These are phyloP conservation scores for Mallotus nudiflorus DNA, from an alignment of 345 rosid genomes.

Conservation along the genomic window DNA sequence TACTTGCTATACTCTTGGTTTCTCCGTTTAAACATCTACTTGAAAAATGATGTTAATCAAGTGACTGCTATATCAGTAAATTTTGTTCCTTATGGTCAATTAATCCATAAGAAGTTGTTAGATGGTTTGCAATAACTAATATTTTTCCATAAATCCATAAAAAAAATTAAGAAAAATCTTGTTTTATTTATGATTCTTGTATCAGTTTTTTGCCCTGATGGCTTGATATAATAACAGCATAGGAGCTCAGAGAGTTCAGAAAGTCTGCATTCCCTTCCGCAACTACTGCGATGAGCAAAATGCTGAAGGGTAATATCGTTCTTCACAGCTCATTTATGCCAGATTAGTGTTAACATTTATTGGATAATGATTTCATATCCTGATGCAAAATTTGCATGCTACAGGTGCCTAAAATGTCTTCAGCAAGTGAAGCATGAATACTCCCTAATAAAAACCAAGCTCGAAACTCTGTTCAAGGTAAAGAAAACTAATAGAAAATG, in stretches of 20 bases:
- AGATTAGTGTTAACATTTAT: neutral
- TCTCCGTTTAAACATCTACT: too few relatives aligned
- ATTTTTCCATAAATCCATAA: too few relatives aligned
- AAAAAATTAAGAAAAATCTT: too few relatives aligned
- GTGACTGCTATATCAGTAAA: too few relatives aligned
- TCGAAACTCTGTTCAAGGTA: slow-evolving; percentile 62
- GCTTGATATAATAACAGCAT: slow-evolving; percentile 41
- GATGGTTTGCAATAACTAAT: too few relatives aligned
- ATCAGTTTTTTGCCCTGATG: neutral
- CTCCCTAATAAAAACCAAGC: slow-evolving; percentile 51
- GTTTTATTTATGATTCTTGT: too few relatives aligned
- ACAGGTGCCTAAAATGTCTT: slow-evolving; percentile 60
- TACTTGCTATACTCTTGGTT: too few relatives aligned
- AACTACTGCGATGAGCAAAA: slow-evolving; percentile 45
- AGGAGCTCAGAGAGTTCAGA: slow-evolving; percentile 62
- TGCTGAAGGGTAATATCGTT: slow-evolving; percentile 47
- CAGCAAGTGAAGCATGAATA: slow-evolving; percentile 61
- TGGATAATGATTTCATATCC: neutral
- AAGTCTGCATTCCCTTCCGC: slow-evolving; percentile 46
- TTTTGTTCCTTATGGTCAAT: too few relatives aligned
- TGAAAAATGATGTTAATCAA: too few relatives aligned
- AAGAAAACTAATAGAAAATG: neutral
- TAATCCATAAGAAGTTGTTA: too few relatives aligned
- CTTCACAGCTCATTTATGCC: neutral
- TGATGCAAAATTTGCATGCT: slow-evolving; percentile 11